Conservation (phyloP, 257 asterid species). For the Rauvolfia tetraphylla region DNA sequence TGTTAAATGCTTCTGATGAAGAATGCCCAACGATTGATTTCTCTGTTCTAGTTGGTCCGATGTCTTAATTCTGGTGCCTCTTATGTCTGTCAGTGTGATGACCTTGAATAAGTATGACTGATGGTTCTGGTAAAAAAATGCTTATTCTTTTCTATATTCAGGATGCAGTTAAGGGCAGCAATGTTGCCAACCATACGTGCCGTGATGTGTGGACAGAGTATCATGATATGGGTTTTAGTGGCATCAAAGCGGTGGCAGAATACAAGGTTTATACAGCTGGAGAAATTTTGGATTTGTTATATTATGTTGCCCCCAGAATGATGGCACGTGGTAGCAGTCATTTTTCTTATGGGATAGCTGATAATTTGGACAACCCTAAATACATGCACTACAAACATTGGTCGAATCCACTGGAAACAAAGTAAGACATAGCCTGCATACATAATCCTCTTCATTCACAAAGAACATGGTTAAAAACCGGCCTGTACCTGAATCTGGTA, state of each 20-base stretch:
- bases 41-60: neutral
- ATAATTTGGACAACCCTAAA: conserved; percentile 77
- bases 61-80: neutral
- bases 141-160: conserved; percentile 29
- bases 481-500: conserved; percentile 5
- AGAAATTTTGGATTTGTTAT: conserved; percentile 63
- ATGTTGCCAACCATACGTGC: conserved; percentile 57
- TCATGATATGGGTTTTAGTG: conserved; percentile 77
- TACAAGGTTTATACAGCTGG: conserved; percentile 76
- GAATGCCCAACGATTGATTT: neutral
- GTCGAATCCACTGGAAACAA: conserved; percentile 94
- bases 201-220: conserved; percentile 92
- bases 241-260: conserved; percentile 65
- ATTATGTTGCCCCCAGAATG: conserved; percentile 80
- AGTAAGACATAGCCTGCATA: conserved; percentile 37
- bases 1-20: too few species aligned
- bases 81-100: neutral
- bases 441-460: neutral
- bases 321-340: conserved; percentile 82
- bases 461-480: neutral
- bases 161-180: conserved; percentile 81
- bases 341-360: conserved; percentile 83
- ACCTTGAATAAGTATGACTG: neutral
- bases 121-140: conserved; percentile 7
- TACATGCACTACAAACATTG: conserved; percentile 76